These are phyloP conservation scores for Phialophora macrospora DNA, from an alignment of 2,329 filamentous ascomycete species.

Conservation along the genomic window DNA sequence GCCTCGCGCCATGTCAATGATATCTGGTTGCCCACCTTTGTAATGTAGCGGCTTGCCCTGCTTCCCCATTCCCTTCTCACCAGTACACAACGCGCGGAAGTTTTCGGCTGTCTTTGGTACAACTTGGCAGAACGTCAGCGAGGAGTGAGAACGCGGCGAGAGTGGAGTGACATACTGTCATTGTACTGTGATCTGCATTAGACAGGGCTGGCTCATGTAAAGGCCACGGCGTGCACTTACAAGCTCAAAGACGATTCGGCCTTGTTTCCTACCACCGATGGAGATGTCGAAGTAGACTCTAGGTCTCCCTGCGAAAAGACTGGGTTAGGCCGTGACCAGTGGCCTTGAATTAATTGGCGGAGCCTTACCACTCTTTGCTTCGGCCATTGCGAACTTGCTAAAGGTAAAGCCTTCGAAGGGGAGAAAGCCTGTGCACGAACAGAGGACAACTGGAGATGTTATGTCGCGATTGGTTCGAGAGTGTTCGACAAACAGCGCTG, in stretches of 20 bases:
- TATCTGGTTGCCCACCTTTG: constrained; percentile 62
- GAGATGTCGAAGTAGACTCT: constrained; percentile 93
- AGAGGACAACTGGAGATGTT: neutral
- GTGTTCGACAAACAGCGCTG: neutral
- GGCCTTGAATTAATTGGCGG: neutral
- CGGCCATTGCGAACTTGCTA: constrained; percentile 21
- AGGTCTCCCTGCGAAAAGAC: constrained; percentile 61
- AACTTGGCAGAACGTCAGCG: constrained; percentile 62
- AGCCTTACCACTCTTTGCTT: constrained; percentile 32
- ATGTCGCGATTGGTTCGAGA: neutral
- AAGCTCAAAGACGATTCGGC: constrained; percentile 86
- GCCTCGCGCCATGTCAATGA: constrained; percentile 4
- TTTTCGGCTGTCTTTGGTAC: constrained; percentile 97
- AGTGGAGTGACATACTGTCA: constrained; percentile 28
- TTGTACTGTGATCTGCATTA: constrained; percentile 35
- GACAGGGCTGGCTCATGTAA: constrained; percentile 6
- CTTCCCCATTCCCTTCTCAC: constrained; percentile 86
- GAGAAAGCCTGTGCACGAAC: neutral
- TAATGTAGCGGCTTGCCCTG: constrained; percentile 85
- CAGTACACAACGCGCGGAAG: constrained; percentile 92
- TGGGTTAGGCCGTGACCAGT: constrained; percentile 13
- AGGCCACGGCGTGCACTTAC: constrained; percentile 50
- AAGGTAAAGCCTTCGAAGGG: neutral
- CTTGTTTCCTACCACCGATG: constrained; percentile 73
- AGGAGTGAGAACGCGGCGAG: neutral